Conservation (phyloP, 371 early-diverging fungal genomes). For the Apophysomyces elegans region DNA sequence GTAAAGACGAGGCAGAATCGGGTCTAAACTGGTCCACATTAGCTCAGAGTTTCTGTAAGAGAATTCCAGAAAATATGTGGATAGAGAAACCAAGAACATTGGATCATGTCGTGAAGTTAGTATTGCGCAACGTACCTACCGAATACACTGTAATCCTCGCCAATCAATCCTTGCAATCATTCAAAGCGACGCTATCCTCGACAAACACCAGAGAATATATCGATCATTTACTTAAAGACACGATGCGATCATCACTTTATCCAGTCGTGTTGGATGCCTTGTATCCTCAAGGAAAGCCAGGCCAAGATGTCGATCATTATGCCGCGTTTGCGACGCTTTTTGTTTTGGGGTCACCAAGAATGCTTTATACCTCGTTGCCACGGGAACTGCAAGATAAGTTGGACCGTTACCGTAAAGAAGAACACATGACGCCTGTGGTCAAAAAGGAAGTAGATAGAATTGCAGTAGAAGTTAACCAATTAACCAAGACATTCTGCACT, state of each 20-base stretch:
- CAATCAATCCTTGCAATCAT: constrained; percentile 40
- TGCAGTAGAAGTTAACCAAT: constrained; percentile 28
- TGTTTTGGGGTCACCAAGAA: constrained; percentile 34
- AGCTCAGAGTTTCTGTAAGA: constrained; percentile 52
- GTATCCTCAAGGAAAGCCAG: constrained; percentile 24
- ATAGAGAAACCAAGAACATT: constrained; percentile 50
- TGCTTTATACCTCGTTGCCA: constrained; percentile 37
- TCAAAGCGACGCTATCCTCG: constrained; percentile 22
- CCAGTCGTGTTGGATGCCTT: constrained; percentile 46
- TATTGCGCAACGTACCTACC: constrained; percentile 52
- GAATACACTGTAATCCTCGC: constrained; percentile 49
- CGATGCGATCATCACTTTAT: constrained; percentile 47
- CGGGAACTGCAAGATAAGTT: constrained; percentile 33
- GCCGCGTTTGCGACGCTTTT: constrained; percentile 40
- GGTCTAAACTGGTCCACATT: constrained; percentile 51
- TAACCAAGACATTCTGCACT: constrained; percentile 39
- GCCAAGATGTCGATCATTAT: constrained; percentile 27
- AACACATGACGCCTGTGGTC: constrained; percentile 25
- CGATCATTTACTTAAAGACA: constrained; percentile 41
- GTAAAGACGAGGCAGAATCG: not conserved
- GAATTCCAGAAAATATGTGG: constrained; percentile 58
- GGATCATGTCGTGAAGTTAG: constrained; percentile 47
- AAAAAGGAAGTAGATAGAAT: constrained; percentile 36
- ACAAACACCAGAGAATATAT: constrained; percentile 43
- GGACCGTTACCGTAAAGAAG: constrained; percentile 21